Evolutionary conservation across 2,329 filamentous ascomycete genomes (phyloP), one percentile per base, ranked within the genome.

Genomic region (Penicillium nordicum): DNA sequence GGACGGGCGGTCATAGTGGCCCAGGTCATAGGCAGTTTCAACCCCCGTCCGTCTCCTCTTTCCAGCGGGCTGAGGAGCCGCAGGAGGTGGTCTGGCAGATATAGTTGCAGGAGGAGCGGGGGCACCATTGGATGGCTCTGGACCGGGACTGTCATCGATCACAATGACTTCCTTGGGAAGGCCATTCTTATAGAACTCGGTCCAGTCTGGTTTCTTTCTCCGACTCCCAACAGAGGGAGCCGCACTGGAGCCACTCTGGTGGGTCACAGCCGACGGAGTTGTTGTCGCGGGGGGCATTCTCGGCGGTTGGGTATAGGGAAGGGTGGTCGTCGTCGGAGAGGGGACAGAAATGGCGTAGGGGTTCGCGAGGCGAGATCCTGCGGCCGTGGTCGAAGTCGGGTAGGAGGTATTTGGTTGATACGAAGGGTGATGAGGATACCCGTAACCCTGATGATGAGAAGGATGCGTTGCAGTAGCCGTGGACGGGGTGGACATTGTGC

Each of bases 91-190:
- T 63, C 65, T 64, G 57, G 66, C 59, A 6, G 65, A 56, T 14
- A 62, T 58, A 53, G 57, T 50, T 30, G 58, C 59, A 36, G 62
- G 59, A 57, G 58, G 60, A 41, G 61, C 60, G 27, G 69, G 53
- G 34, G 60, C 55, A 45, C 57, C 58, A 44, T 69, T 65, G 48
- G 67, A 55, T 16, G 66, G 57, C 40, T 74, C 71, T 32, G 80
- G 80, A 11, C 76, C 74, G 50, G 88, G 88, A 5, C 84, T 86
- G 72, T 92, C 88, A 60, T 76, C 74, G 40, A 94, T 94, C 67
- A 93, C 86, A 69, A 94, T 93, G 69, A 94, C 86, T 77, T 94
- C 90, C 71, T 90, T 88, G 25, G 90, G 90, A 27, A 92, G 77
- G 4, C 90, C 90, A 72, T 93, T 92, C 71, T 88, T 88, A 74